Evolutionary conservation across 148 eudicot species (phyloP).

Genomic region (Vaccinium vitisidaea): DNA sequence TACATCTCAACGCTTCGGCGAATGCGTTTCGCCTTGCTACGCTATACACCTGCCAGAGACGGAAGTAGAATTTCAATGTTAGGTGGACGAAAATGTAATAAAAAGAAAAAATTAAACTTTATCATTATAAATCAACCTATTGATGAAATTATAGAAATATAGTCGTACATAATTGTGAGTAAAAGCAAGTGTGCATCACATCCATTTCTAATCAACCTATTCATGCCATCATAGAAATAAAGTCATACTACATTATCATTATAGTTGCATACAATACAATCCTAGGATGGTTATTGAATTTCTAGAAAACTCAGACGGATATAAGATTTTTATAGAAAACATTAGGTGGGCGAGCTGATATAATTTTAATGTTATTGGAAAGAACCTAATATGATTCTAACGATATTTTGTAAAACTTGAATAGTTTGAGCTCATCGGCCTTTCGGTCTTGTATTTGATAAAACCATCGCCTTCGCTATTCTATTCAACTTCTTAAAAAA

Average conservation of each 20-base stretch:
- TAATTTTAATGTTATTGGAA: neutral
- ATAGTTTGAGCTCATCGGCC: too few relatives aligned
- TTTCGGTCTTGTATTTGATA: too few relatives aligned
- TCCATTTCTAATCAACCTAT: neutral
- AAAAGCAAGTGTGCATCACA: neutral
- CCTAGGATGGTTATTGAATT: too few relatives aligned
- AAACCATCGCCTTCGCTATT: too few relatives aligned
- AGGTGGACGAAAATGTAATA: neutral
- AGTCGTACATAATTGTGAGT: neutral
- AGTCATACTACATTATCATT: too few relatives aligned
- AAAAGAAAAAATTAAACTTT: neutral
- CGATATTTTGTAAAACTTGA: too few relatives aligned
- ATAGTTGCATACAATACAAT: too few relatives aligned
- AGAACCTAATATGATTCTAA: neutral
- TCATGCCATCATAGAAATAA: too few relatives aligned
- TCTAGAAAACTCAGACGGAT: too few relatives aligned
- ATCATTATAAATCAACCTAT: neutral
- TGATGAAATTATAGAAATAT: neutral
- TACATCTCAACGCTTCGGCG: conserved; percentile 34
- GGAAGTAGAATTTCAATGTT: neutral
- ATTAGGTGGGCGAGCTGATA: neutral
- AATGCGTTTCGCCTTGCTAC: conserved; percentile 42
- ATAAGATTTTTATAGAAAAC: neutral
- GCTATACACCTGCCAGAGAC: conserved; percentile 31
- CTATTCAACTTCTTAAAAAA: too few relatives aligned